These are phyloP conservation scores for Plenodomus lindquistii DNA, from an alignment of 2,329 filamentous ascomycete species.

Conservation along the genomic window DNA sequence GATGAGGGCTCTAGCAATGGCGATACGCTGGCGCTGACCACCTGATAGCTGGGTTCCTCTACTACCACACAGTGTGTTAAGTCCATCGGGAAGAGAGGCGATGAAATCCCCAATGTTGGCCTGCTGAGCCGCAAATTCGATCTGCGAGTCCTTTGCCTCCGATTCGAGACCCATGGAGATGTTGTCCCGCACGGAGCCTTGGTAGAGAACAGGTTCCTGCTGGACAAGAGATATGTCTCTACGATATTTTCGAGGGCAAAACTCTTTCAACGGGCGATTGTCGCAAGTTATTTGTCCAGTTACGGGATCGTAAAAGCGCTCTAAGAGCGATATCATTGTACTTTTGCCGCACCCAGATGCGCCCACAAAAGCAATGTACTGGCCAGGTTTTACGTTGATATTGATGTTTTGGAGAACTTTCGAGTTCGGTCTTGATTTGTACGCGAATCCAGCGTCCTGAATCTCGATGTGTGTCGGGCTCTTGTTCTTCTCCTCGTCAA, in stretches of 20 bases:
- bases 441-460: conserved; percentile 75
- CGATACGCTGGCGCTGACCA: conserved; percentile 93
- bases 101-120: conserved; percentile 41
- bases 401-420: conserved; percentile 81
- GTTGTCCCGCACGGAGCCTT: conserved; percentile 89
- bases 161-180: conserved; percentile 70
- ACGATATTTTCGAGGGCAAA: conserved; percentile 83
- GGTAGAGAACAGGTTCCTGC: conserved; percentile 93
- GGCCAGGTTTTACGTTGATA: conserved; percentile 66
- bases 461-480: conserved; percentile 37
- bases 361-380: conserved; percentile 87
- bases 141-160: conserved; percentile 70
- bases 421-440: conserved; percentile 78
- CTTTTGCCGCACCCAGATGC: conserved; percentile 92
- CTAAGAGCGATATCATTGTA: conserved; percentile 86
- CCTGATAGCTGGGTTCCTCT: conserved; percentile 55
- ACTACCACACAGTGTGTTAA: conserved; percentile 37
- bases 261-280: conserved; percentile 72
- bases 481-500: conserved; percentile 38
- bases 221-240: conserved; percentile 83
- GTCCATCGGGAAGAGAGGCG: conserved; percentile 59
- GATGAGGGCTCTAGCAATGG: conserved; percentile 87
- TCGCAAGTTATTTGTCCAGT: conserved; percentile 80
- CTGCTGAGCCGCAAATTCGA: conserved; percentile 79
- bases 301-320: conserved; percentile 91